A percentile compares a stretch with the other conserved stretches of the same genome.
phyloP scores from a whole-genome alignment of 345 rosid genomes.

The Rhodomyrtus tomentosa region DNA sequence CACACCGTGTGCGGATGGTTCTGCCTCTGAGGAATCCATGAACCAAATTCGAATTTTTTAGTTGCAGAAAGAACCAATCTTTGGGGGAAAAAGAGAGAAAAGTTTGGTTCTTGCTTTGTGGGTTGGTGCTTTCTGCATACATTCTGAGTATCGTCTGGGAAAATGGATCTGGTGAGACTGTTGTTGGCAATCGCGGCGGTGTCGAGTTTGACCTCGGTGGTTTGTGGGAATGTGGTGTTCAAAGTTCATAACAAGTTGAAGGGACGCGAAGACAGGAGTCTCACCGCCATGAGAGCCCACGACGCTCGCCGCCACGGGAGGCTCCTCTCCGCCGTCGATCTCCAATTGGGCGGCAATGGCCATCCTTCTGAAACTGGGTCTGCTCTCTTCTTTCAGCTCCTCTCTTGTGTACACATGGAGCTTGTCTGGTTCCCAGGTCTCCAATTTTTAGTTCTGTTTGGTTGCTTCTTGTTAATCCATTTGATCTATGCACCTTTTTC shows the following conservation, averaged over 20 bases:
- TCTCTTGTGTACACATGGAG: background rate
- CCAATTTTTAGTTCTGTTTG: background rate
- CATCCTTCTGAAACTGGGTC: constrained; percentile 31
- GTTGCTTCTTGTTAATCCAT: background rate
- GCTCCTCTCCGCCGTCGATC: constrained; percentile 18
- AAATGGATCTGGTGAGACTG: constrained; percentile 15
- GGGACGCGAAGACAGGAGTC: constrained; percentile 1
- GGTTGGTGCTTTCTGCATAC: background rate
- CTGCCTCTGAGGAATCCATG: background rate
- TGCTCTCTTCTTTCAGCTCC: background rate
- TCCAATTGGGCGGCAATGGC: constrained; percentile 34
- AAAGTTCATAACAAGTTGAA: constrained; percentile 20
- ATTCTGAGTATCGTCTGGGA: background rate
- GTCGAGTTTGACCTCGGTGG: background rate
- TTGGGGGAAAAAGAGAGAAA: background rate
- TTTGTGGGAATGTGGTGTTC: constrained; percentile 17
- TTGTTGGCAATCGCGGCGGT: background rate
- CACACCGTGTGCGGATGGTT: background rate
- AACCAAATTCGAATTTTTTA: background rate
- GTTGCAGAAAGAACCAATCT: background rate
- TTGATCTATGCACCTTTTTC: background rate
- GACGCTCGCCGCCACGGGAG: constrained; percentile 30
- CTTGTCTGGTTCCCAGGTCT: background rate
- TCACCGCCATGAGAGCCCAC: constrained; percentile 19
- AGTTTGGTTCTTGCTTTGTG: background rate